Evolutionary conservation across 2,329 filamentous ascomycete species (phyloP).

Genomic region (Geosmithia morbida): DNA sequence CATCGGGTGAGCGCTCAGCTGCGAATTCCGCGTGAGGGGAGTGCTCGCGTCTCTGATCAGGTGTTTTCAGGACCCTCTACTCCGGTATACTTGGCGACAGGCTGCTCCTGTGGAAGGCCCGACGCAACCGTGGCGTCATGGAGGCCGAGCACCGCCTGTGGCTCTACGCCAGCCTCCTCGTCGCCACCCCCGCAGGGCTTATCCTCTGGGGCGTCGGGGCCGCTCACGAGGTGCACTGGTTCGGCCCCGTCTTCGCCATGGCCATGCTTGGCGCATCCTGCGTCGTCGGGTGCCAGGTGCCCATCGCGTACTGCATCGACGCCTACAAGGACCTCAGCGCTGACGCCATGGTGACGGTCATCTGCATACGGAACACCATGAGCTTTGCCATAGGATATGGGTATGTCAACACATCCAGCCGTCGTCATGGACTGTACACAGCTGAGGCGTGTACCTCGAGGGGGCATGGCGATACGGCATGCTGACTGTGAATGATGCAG

Average conservation of each 20-base stretch:
- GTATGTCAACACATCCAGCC: too few relatives aligned
- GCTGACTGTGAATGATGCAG: slow-evolving; percentile 15
- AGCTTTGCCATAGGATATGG: slow-evolving; percentile 18
- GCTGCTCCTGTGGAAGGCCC: slow-evolving; percentile 20
- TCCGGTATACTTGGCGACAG: slow-evolving; percentile 20
- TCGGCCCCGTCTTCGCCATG: slow-evolving; percentile 25
- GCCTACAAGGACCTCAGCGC: slow-evolving; percentile 23
- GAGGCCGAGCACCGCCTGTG: slow-evolving; percentile 27
- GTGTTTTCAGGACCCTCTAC: neutral
- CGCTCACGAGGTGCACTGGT: slow-evolving; percentile 22
- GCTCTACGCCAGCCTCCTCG: slow-evolving; percentile 16
- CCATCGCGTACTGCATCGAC: slow-evolving; percentile 24
- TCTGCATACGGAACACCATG: slow-evolving; percentile 23
- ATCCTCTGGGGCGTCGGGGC: slow-evolving; percentile 20
- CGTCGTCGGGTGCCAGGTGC: slow-evolving; percentile 19
- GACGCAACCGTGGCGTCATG: slow-evolving; percentile 23
- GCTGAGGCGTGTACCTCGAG: too few relatives aligned
- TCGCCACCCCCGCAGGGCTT: slow-evolving; percentile 13
- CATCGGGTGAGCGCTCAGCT: neutral
- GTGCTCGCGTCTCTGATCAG: too few relatives aligned
- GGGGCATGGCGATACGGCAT: too few relatives aligned
- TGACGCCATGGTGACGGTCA: slow-evolving; percentile 22
- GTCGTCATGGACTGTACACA: too few relatives aligned
- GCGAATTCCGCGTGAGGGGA: too few relatives aligned
- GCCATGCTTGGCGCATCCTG: slow-evolving; percentile 16